A percentile compares a stretch with the other conserved stretches of the same genome.
phyloP scores from a whole-genome alignment of 176 grass and related monocot species.

The Oryza coarctata region DNA sequence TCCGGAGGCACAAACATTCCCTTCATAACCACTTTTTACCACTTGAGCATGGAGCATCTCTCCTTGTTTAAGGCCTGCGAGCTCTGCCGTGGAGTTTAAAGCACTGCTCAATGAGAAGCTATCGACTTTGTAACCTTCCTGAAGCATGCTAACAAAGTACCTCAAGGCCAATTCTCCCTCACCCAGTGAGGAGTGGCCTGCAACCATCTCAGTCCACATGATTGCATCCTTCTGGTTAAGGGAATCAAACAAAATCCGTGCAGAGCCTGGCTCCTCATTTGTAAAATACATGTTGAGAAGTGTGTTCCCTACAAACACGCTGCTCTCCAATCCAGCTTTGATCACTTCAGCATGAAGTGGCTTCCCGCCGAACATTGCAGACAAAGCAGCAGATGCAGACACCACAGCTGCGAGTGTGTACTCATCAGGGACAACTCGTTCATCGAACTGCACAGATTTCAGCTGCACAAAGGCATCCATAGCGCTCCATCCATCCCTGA shows the following conservation, averaged over 20 bases:
- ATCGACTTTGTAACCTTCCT: conserved; percentile 68
- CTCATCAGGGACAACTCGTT: conserved; percentile 55
- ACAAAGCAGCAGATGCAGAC: conserved; percentile 60
- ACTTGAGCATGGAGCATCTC: conserved; percentile 78
- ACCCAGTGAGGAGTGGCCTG: conserved; percentile 62
- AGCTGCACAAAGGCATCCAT: conserved; percentile 59
- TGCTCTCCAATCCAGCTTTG: conserved; percentile 57
- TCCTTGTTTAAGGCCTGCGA: conserved; percentile 71
- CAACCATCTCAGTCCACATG: conserved; percentile 98
- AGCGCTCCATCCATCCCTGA: conserved; percentile 49
- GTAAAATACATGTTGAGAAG: conserved; percentile 94
- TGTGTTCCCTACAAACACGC: conserved; percentile 70
- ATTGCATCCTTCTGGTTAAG: conserved; percentile 65
- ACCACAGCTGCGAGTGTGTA: conserved; percentile 74
- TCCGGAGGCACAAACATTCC: conserved; percentile 71
- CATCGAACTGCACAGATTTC: neutral
- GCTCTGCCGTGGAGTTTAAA: conserved; percentile 59
- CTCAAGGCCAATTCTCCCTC: conserved; percentile 71
- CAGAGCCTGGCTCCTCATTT: conserved; percentile 50
- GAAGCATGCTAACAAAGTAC: conserved; percentile 69
- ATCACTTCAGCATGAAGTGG: conserved; percentile 67
- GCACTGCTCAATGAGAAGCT: conserved; percentile 89
- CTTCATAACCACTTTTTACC: conserved; percentile 62
- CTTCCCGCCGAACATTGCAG: conserved; percentile 56
- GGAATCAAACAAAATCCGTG: conserved; percentile 61